Base-by-base conservation (phyloP, 2,329 filamentous ascomycete species). In the Hirsutella minnesotensis region DNA sequence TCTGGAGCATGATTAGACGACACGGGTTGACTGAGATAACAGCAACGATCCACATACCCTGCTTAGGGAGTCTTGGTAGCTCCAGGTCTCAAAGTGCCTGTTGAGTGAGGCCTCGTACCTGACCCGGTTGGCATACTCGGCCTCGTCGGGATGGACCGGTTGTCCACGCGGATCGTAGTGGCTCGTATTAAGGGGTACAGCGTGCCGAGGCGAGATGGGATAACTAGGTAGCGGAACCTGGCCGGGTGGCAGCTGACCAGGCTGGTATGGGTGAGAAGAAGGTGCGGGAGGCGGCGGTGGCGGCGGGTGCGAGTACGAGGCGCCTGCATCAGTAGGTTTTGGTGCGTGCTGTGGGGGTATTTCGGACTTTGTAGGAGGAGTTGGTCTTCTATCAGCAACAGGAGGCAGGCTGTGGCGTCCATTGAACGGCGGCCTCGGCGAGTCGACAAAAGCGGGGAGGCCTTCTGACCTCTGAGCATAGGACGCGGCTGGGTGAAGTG, bases 41-140 rank as follows among this genome's bases (percentile, higher is more conserved):
- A 34, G 33, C 16, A n/a, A 16, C 15, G 3, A 16, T 15, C 4
- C 15, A 41, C 46, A 16, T 45, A 49, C 74, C 53, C 68, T 64
- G 45, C 64, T 63, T 4, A 78, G 58, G 18, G 66, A 68, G 39
- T 77, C 73, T 24, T 66, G 61, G 43, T 78, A 78, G 29, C 62
- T 66, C 68, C 69, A 75, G 13, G 66, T 64, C 48, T 77, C 71
- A 24, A 74, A 69, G 43, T 71, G 68, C 37, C 69, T 62, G 43
- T 66, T 66, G 2, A 72, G 53, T 3, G 65, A 59, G 29, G 60
- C 53, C 18, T 75, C 70, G 43, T 72, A 74, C 39, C 67, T 59
- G 15, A 53, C 53, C 35, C 67, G 58, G 12, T 56, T 59, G 42
- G 61, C 58, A 41, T 67, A 70, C 3, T 73, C 65, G 3, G 51